Evolutionary conservation across 495 filamentous ascomycete genomes (phyloP), one percentile per base, ranked within the genome.

Genomic region (Monascus purpureus): DNA sequence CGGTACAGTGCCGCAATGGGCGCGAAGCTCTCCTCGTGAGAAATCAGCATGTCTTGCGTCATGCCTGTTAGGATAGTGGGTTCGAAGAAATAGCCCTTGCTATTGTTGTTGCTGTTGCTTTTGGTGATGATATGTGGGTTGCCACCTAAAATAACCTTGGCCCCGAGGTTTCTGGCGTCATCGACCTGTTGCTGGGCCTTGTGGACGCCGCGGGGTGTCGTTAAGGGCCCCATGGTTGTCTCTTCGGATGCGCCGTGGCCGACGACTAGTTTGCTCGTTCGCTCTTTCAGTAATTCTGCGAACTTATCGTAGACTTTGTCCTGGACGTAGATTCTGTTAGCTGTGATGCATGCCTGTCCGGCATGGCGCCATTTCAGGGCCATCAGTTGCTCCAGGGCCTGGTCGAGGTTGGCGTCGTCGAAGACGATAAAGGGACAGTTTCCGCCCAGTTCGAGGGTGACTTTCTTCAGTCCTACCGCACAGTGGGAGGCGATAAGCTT

Each of bases 391-490:
- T 68, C 60, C 6, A 75, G 53, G 3, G 77, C 74, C 31, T 69
- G 59, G 12, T 79, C 67, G 11, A 82, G 53, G 33, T 81, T 72
- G 13, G 78, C 77, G 47, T 84, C 79, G 29, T 80, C 72, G 42
- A 84, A 82, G 5, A 82, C 68, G 26, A 82, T 59, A 52, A 80
- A 80, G 0, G 78, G 79, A 27, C 77, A 79, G 49, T 84, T 82
- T 3, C 79, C 79, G 17, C 79, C 79, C 15, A 84, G 64, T 51
- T 84, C 79, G 18, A 82, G 69, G 2, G 73, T 77, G 8, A 79
- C 47, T 40, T 82, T 84, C 58, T 81, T 82, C 31, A 82, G 52
- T 1, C 74, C 72, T 13, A 68, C 61, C 0, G 75, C 59, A 26
- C 70, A 72, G 41, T 72, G 63, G 4, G 57, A 54, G 18, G 75